Evolutionary conservation across 1,284 basidiomycete genomes (phyloP), one percentile per base, ranked within the genome.

Genomic region (Gymnopus androsaceus): DNA sequence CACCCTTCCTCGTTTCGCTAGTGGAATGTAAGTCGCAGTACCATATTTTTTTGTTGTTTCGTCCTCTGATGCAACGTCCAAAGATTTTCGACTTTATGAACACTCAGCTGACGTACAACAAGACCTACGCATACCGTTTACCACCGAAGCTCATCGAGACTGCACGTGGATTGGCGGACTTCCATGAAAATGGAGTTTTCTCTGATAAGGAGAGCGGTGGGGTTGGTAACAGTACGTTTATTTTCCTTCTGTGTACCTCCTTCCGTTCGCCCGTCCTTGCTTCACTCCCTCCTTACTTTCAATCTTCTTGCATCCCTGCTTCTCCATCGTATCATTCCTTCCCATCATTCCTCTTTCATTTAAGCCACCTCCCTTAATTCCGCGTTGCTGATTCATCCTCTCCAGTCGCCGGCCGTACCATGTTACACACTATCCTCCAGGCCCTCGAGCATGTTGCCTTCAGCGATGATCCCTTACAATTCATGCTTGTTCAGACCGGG

Each of bases 31-130:
- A 67, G 85, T 71, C 48, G 30, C 17, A 49, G 19, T 28, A n/a
- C n/a, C n/a, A n/a, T n/a, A n/a, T n/a, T n/a, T n/a, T n/a, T n/a
- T n/a, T n/a, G n/a, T n/a, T n/a, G n/a, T n/a, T n/a, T n/a, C n/a
- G n/a, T n/a, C n/a, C n/a, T n/a, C n/a, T n/a, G n/a, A n/a, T n/a
- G n/a, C n/a, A n/a, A n/a, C n/a, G n/a, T n/a, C n/a, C n/a, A n/a
- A n/a, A 89, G 84, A 74, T 94, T 61, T 92, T 80, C 71, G 92
- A 92, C 71, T 90, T 79, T 70, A 75, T 94, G 66, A 86, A 85
- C 75, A 83, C 90, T 9, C 76, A 92, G 65, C 77, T 88, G 61
- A 81, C 81, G 51, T 89, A 94, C 78, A 91, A 93, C 80, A 82
- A 80, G 72, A 87, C 86, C 17, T 92, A 85, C 62, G 84, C 86